A percentile compares a stretch with the other conserved stretches of the same genome.
Evolutionary conservation across 345 rosid species (phyloP).

Genomic region (Ceriops zippeliana): DNA sequence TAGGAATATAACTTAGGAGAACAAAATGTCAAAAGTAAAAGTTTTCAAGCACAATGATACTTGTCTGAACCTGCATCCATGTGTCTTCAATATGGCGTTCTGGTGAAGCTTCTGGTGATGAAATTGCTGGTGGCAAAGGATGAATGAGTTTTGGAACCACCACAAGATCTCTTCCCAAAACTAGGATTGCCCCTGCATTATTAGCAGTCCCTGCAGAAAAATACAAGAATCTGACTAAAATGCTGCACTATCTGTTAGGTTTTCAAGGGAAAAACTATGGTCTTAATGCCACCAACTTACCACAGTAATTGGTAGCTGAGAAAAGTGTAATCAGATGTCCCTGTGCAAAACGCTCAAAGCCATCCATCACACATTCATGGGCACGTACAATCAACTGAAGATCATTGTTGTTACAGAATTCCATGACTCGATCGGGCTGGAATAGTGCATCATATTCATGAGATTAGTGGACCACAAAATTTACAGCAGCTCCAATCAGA

Average conservation of each 20-base stretch:
- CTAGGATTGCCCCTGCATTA: slow-evolving; percentile 96
- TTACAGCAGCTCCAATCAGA: not conserved
- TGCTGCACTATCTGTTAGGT: not conserved
- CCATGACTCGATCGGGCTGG: slow-evolving; percentile 99
- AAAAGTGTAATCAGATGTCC: slow-evolving; percentile 96
- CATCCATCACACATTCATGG: slow-evolving; percentile 99
- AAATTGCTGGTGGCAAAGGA: slow-evolving; percentile 90
- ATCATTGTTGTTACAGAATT: slow-evolving; percentile 95
- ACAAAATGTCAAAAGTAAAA: not conserved
- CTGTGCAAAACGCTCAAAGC: slow-evolving; percentile 96
- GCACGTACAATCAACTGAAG: slow-evolving; percentile 97
- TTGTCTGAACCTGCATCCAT: slow-evolving; percentile 85
- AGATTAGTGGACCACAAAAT: slow-evolving; percentile 14
- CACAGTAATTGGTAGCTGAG: slow-evolving; percentile 96
- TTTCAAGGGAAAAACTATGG: not conserved
- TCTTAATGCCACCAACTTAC: slow-evolving; percentile 32
- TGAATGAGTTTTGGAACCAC: slow-evolving; percentile 96
- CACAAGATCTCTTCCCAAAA: slow-evolving; percentile 95
- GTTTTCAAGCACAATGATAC: slow-evolving; percentile 3
- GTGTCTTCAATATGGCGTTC: slow-evolving; percentile 89
- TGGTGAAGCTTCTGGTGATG: slow-evolving; percentile 79
- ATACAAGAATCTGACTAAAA: slow-evolving; percentile 8
- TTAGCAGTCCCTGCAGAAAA: slow-evolving; percentile 81
- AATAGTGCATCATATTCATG: slow-evolving; percentile 16
- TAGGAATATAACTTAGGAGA: not conserved